Conservation (phyloP, 768 basidiomycete genomes). For the Serpula lacrymans region DNA sequence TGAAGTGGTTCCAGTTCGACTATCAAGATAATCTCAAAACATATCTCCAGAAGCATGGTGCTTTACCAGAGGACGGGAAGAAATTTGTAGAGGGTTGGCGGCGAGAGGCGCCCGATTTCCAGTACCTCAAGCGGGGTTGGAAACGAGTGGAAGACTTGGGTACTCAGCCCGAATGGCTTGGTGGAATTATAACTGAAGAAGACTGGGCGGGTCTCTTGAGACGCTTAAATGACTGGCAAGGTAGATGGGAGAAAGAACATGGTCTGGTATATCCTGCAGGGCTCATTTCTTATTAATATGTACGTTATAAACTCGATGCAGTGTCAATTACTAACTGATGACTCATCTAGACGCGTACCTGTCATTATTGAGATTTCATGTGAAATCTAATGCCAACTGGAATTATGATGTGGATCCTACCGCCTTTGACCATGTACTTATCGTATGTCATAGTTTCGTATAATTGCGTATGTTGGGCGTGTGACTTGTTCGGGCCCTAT, state of each 20-base stretch:
- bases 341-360: no score
- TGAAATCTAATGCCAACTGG: no score
- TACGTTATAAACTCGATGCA: no score
- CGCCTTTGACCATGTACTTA: no score
- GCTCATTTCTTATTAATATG: no score
- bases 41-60: slow-evolving; percentile 14
- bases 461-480: no score
- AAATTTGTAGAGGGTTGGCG: slow-evolving; percentile 48
- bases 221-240: slow-evolving; percentile 43
- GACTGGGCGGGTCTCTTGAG: slow-evolving; percentile 46
- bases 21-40: slow-evolving; percentile 31
- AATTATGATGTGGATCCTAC: no score
- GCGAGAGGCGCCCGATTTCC: slow-evolving; percentile 30
- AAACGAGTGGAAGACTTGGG: slow-evolving; percentile 38
- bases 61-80: slow-evolving; percentile 37
- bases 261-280: no score
- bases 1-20: slow-evolving; percentile 26
- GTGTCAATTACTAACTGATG: no score
- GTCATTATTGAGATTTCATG: no score
- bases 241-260: slow-evolving; percentile 42
- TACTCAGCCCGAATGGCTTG: slow-evolving; percentile 37
- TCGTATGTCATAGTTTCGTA: no score
- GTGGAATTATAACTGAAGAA: slow-evolving; percentile 42
- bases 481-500: no score
- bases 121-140: slow-evolving; percentile 40